Base-by-base conservation (phyloP, 1,139 yeast genomes). In the Scheffersomyces insectosa region DNA sequence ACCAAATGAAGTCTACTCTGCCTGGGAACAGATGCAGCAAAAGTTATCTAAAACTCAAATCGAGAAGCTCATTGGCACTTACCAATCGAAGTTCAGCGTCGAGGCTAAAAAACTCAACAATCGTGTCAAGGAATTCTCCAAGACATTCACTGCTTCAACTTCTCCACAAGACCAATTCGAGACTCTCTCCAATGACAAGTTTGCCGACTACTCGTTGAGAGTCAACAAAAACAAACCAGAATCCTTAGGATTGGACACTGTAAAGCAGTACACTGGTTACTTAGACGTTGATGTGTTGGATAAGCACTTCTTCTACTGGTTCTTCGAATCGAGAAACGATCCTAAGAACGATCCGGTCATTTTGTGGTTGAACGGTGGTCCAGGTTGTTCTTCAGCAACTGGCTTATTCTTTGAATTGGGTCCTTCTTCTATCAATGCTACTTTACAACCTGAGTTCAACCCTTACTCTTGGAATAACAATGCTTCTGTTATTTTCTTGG, bases 271-370 rank as follows among this genome's bases (percentile, higher is more conserved):
- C 52, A 73, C 86, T 30, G 89, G 85, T 42, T 85, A 81, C 61
- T 70, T 83, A 56, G 88, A 83, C 56, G 77, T 80, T 38, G 66
- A 63, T 14, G 64, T 68, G 27, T 68, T 72, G 40, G 85, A 79
- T 49, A 83, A 88, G 66, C 96, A 88, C 65, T 83, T 85, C 59
- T 88, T 88, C 65, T 88, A 83, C 64, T 88, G 88, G 85, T 80
- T 82, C 55, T 84, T 83, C 50, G 88, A 83, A 60, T 79, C 85
- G 41, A 74, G 89, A 65, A 82, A 82, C 56, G 62, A 59, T 51
- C 63, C 64, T 13, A 46, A 46, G 38, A 79, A 67, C 44, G 87
- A 82, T 56, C 88, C 88, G 0, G 76, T 83, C 16, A 72, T 84
- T 42, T 67, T 84, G 45, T 83, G 89, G 89, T 68, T 84, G 55